Percentiles rank a stretch among this genome's conserved stretches.
phyloP scores from a whole-genome alignment of 2,329 filamentous ascomycete species.

The Cyclaneusma minus region DNA sequence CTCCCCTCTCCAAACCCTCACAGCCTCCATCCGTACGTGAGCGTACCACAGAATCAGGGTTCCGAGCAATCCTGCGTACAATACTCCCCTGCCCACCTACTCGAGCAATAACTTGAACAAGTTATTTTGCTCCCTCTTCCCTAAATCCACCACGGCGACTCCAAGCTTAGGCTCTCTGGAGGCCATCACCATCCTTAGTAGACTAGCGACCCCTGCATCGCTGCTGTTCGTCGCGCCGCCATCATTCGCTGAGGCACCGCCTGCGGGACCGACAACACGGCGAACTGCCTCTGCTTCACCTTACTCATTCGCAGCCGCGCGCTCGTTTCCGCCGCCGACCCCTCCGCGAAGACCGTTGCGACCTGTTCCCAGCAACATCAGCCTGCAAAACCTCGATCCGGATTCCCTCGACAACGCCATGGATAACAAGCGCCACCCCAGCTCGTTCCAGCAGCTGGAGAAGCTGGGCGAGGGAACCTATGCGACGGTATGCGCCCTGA shows the following conservation, averaged over 20 bases:
- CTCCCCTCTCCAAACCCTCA: no score
- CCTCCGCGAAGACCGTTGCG: constrained; percentile 7
- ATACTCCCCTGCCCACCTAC: no score
- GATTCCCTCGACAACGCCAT: constrained; percentile 30
- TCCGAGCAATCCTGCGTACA: no score
- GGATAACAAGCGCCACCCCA: constrained; percentile 86
- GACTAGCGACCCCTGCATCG: constrained; percentile 22
- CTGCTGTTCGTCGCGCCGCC: constrained; percentile 22
- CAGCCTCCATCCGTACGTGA: no score
- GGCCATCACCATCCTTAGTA: constrained; percentile 18
- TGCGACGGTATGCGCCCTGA: constrained; percentile 54
- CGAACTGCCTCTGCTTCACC: constrained; percentile 5
- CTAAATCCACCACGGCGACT: no score
- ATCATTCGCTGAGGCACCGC: neutral
- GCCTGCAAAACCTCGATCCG: constrained; percentile 15
- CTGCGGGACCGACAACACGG: neutral
- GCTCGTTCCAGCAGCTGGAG: constrained; percentile 97
- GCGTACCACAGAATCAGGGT: no score
- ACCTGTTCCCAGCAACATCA: constrained; percentile 18
- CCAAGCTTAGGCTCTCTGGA: no score
- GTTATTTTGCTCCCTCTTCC: no score
- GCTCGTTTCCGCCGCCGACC: constrained; percentile 18
- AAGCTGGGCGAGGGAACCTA: constrained; percentile 98
- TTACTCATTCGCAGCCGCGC: constrained; percentile 10
- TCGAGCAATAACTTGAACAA: no score